These are phyloP conservation scores for Phytophthora capsici DNA, from an alignment of 352 stramenopile species.

Conservation along the genomic window DNA sequence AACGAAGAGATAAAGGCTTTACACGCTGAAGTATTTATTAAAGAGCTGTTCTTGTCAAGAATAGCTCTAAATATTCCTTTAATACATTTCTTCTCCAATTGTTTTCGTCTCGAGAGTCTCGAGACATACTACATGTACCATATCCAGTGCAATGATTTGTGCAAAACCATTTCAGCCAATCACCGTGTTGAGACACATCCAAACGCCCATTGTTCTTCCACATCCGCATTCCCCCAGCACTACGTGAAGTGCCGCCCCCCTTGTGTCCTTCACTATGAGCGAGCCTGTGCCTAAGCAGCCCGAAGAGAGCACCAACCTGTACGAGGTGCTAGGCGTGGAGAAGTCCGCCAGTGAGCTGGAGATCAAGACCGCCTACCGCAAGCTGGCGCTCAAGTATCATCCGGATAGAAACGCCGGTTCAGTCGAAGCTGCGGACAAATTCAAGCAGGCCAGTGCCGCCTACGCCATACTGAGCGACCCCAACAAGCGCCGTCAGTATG, in stretches of 20 bases:
- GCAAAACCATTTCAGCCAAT: slow-evolving; percentile 14
- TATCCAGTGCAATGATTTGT: slow-evolving; percentile 15
- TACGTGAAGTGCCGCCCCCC: background rate
- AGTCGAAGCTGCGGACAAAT: slow-evolving; percentile 79
- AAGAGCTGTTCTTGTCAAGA: too few species aligned
- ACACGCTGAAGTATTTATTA: too few species aligned
- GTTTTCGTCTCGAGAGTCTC: too few species aligned
- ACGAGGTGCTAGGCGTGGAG: slow-evolving; percentile 90
- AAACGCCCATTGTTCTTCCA: slow-evolving; percentile 25
- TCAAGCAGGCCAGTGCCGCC: slow-evolving; percentile 86
- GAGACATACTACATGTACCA: too few species aligned
- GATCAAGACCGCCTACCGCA: slow-evolving; percentile 91
- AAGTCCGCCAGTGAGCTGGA: slow-evolving; percentile 88
- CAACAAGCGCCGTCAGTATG: slow-evolving; percentile 89
- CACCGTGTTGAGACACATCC: background rate
- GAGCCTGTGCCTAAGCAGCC: slow-evolving; percentile 58
- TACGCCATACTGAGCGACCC: slow-evolving; percentile 88
- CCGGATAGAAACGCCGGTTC: slow-evolving; percentile 88
- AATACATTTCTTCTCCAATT: too few species aligned
- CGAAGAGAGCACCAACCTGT: slow-evolving; percentile 77
- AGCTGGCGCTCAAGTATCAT: slow-evolving; percentile 91
- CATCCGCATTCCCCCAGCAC: slow-evolving; percentile 25
- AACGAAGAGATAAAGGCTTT: too few species aligned
- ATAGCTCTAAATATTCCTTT: too few species aligned
- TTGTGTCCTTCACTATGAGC: slow-evolving; percentile 45